Conservation (phyloP, 768 basidiomycete genomes). For the Amanita rubescens region DNA sequence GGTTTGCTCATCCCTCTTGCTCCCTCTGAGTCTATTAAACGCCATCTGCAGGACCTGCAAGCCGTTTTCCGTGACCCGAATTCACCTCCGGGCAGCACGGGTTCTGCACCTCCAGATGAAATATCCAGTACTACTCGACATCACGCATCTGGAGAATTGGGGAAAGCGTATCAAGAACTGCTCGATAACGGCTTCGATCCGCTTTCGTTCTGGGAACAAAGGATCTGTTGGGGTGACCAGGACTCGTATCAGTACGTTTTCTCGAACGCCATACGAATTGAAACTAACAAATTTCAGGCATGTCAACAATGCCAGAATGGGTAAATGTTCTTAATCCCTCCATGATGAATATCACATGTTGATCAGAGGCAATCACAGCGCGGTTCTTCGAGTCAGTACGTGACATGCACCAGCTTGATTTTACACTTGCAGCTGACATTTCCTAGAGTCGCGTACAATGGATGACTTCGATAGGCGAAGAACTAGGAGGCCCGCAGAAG, state of each 20-base stretch:
- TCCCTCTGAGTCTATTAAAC: too few relatives aligned
- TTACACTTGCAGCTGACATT: neutral
- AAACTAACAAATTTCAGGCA: too few relatives aligned
- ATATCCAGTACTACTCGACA: too few relatives aligned
- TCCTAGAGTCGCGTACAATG: constrained; percentile 58
- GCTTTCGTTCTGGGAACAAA: constrained; percentile 65
- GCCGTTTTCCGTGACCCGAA: too few relatives aligned
- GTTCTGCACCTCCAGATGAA: too few relatives aligned
- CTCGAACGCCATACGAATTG: too few relatives aligned
- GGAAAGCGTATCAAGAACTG: too few relatives aligned
- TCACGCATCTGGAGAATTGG: too few relatives aligned
- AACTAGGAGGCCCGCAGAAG: constrained; percentile 50
- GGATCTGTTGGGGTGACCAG: constrained; percentile 72
- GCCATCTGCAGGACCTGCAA: too few relatives aligned
- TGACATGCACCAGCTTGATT: neutral
- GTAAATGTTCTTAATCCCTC: neutral
- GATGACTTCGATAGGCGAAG: constrained; percentile 48
- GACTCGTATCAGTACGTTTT: constrained; percentile 65
- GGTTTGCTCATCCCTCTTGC: constrained; percentile 8
- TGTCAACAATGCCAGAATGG: too few relatives aligned
- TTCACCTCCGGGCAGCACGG: too few relatives aligned
- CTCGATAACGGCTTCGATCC: constrained; percentile 42
- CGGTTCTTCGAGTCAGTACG: neutral
- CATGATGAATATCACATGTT: neutral
- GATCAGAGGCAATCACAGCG: too few relatives aligned